Evolutionary conservation across 2,329 filamentous ascomycete genomes (phyloP), one percentile per base, ranked within the genome.

Genomic region (Calonectria ilicicola): DNA sequence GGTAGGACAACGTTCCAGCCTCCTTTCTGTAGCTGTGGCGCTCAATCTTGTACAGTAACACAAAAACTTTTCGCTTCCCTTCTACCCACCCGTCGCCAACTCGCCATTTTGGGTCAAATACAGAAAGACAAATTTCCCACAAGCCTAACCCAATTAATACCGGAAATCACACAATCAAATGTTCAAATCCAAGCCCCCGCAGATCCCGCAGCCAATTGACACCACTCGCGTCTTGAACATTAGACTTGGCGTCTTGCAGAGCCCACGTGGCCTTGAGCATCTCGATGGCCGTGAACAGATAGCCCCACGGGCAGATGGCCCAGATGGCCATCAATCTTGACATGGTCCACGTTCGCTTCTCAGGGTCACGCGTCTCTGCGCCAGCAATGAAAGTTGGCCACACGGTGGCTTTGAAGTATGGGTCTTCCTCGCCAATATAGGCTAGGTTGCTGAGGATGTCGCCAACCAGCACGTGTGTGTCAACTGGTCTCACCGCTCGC

Each of bases 381-480:
- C 90, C 90, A 2, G 88, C 88, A 35, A 91, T 86, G 74, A 91
- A 91, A 0, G 89, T 84, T 1, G 90, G 89, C 89, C 89, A 91
- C n/a, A 87, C 87, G 3, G 89, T 90, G 9, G 88, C 90, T 78
- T 91, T 91, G 83, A 90, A 91, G 49, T 90, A 85, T 8, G 86
- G 85, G 76, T 90, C 88, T 3, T 83, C 80, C 23, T 86, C 84
- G 32, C 83, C 83, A 42, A 91, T 85, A 66, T 84, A 82, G 7
- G 85, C 86, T 27, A 91, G 83, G 71, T 90, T 86, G n/a, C 81
- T 76, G 2, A 91, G 81, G 44, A 90, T 88, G 40, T 89, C 88
- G 27, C 83, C 78, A 5, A 88, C 86, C 2, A 91, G 84, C 10
- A 87, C 77, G 56, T 85, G 79, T 26, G 85, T 85, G 53, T 86